phyloP scores from a whole-genome alignment of 176 grass and related monocot genomes.

The Leersia perrieri region DNA sequence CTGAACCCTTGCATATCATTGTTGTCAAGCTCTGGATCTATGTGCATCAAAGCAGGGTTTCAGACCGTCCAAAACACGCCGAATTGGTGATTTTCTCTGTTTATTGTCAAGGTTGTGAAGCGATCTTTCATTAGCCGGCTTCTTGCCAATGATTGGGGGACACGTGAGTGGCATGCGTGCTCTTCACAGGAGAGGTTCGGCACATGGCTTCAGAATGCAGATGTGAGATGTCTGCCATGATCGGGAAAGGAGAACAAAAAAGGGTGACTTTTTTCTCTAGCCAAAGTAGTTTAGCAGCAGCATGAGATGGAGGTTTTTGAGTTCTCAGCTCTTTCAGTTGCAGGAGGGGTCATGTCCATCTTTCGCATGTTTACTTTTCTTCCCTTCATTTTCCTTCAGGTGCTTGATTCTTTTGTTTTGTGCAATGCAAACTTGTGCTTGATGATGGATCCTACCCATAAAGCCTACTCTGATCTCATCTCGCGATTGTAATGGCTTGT shows the following conservation, averaged over 20 bases:
- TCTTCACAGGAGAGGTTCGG: background rate
- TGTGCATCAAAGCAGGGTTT: background rate
- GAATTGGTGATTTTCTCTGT: background rate
- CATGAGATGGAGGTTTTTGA: conserved; percentile 2
- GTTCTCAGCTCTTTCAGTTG: conserved; percentile 10
- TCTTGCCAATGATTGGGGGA: conserved; percentile 9
- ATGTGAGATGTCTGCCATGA: conserved; percentile 60
- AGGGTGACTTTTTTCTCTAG: conserved; percentile 13
- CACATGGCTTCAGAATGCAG: conserved; percentile 27
- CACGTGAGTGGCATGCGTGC: background rate
- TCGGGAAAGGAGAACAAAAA: conserved; percentile 11
- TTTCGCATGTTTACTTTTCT: conserved; percentile 20
- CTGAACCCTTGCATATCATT: background rate
- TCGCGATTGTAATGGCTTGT: background rate
- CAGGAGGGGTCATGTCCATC: conserved; percentile 22
- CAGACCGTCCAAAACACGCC: background rate
- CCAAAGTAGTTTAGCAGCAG: conserved; percentile 6
- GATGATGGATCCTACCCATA: background rate
- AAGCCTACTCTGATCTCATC: background rate
- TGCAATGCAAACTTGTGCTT: background rate
- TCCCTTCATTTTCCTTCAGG: background rate
- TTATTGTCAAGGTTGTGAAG: background rate
- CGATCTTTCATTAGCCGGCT: background rate
- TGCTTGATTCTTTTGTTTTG: conserved; percentile 18
- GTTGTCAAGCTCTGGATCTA: background rate